Conservation (phyloP, 2,329 filamentous ascomycete species). For the Botrytis sinoallii region DNA sequence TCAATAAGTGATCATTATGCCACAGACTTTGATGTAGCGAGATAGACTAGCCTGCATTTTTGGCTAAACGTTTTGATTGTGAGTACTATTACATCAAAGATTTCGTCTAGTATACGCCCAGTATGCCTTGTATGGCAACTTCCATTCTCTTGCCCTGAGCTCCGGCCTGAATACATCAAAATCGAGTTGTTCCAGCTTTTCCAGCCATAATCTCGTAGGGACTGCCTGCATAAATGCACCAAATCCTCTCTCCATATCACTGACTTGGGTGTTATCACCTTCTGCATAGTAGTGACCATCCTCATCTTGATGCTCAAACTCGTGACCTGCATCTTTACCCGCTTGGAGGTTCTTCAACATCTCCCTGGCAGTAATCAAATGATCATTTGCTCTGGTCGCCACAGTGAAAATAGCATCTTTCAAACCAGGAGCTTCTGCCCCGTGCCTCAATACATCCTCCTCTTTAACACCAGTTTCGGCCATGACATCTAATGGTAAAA, state of each 20-base stretch:
- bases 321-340: constrained; percentile 74
- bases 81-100: constrained; percentile 36
- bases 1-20: not conserved
- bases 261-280: constrained; percentile 40
- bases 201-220: constrained; percentile 73
- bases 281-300: constrained; percentile 57
- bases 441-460: constrained; percentile 82
- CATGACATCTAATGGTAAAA: constrained; percentile 88
- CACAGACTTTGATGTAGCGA: not conserved
- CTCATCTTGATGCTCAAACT: constrained; percentile 83
- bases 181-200: constrained; percentile 72
- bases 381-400: constrained; percentile 90
- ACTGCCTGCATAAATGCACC: constrained; percentile 78
- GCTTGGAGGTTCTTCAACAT: constrained; percentile 80
- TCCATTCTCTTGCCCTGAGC: constrained; percentile 70
- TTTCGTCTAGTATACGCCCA: constrained; percentile 55
- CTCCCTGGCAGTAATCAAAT: constrained; percentile 87
- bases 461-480: constrained; percentile 75
- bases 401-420: constrained; percentile 89
- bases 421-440: constrained; percentile 73
- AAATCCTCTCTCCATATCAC: constrained; percentile 66
- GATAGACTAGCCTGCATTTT: not conserved
- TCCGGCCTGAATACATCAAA: constrained; percentile 76
- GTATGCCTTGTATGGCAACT: constrained; percentile 73
- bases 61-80: not conserved